A percentile compares a stretch with the other conserved stretches of the same genome.
Evolutionary conservation across 1,139 yeast genomes (phyloP).

Genomic region (Wickerhamiella pararugosa): DNA sequence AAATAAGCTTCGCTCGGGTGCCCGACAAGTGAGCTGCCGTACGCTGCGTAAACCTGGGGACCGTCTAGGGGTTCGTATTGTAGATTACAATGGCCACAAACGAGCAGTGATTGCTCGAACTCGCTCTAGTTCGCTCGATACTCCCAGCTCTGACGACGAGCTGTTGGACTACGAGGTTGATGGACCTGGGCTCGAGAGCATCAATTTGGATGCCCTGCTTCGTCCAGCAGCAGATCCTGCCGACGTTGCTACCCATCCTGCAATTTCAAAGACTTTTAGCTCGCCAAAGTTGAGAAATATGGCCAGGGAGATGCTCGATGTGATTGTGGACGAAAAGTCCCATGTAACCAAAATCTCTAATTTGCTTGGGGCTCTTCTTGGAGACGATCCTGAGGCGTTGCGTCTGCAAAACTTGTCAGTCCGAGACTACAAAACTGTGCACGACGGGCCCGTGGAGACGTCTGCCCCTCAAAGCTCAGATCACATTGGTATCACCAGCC

Average conservation of each 20-base stretch:
- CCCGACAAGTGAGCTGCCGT: slow-evolving; percentile 29
- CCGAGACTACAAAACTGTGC: slow-evolving; percentile 41
- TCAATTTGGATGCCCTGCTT: slow-evolving; percentile 40
- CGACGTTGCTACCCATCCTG: slow-evolving; percentile 59
- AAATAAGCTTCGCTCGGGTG: slow-evolving; percentile 38
- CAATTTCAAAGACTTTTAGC: slow-evolving; percentile 50
- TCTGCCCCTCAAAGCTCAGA: neutral
- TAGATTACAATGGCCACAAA: slow-evolving; percentile 24
- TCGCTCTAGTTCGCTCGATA: slow-evolving; percentile 13
- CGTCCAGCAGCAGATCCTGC: slow-evolving; percentile 71
- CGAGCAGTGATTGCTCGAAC: slow-evolving; percentile 25
- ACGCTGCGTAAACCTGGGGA: slow-evolving; percentile 25
- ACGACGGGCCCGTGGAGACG: slow-evolving; percentile 14
- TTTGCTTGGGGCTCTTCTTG: slow-evolving; percentile 62
- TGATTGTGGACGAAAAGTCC: slow-evolving; percentile 67
- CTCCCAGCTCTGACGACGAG: slow-evolving; percentile 9
- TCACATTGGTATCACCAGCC: slow-evolving; percentile 3
- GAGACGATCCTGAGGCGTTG: slow-evolving; percentile 67
- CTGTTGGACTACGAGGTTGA: slow-evolving; percentile 12
- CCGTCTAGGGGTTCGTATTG: slow-evolving; percentile 21
- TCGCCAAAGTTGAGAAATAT: slow-evolving; percentile 37
- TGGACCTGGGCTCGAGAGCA: slow-evolving; percentile 12
- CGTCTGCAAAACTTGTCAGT: slow-evolving; percentile 46
- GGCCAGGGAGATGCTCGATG: slow-evolving; percentile 57
- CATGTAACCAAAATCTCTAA: slow-evolving; percentile 56